A percentile compares a stretch with the other conserved stretches of the same genome.
Evolutionary conservation across 495 filamentous ascomycete species (phyloP).

Genomic region (Astrothelium macrocarpum): DNA sequence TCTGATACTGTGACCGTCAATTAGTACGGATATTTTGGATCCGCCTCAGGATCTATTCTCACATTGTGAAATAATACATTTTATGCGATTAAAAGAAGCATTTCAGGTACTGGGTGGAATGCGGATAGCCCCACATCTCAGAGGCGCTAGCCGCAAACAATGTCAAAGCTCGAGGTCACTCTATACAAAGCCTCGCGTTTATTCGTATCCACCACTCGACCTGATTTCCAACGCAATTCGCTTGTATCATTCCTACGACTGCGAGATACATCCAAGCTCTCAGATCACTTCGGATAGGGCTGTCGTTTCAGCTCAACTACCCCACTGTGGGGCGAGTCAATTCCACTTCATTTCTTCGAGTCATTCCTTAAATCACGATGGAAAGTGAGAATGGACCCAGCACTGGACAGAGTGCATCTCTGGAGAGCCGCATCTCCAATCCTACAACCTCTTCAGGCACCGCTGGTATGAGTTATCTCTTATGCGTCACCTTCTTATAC

Average conservation of each 20-base stretch:
- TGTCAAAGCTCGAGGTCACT: neutral
- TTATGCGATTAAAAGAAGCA: too few species aligned
- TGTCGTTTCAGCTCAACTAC: neutral
- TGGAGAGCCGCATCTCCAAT: neutral
- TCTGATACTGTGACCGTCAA: too few species aligned
- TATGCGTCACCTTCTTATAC: neutral
- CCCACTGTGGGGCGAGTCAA: neutral
- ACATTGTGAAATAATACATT: too few species aligned
- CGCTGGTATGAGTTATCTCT: neutral
- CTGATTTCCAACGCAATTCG: neutral
- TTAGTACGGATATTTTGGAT: too few species aligned
- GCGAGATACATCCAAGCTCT: neutral
- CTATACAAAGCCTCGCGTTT: too few species aligned
- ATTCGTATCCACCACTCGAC: too few species aligned
- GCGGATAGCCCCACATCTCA: neutral
- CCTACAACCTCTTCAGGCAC: neutral
- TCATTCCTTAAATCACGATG: neutral
- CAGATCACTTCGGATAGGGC: neutral
- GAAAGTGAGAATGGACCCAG: neutral
- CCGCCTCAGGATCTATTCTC: too few species aligned
- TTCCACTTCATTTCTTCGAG: neutral
- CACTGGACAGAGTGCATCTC: neutral
- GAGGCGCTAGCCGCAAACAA: conserved; percentile 1
- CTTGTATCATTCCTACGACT: neutral
- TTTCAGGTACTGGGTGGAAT: neutral